Evolutionary conservation across 139 green algal species (phyloP).

Genomic region (Gonium pectorale): DNA sequence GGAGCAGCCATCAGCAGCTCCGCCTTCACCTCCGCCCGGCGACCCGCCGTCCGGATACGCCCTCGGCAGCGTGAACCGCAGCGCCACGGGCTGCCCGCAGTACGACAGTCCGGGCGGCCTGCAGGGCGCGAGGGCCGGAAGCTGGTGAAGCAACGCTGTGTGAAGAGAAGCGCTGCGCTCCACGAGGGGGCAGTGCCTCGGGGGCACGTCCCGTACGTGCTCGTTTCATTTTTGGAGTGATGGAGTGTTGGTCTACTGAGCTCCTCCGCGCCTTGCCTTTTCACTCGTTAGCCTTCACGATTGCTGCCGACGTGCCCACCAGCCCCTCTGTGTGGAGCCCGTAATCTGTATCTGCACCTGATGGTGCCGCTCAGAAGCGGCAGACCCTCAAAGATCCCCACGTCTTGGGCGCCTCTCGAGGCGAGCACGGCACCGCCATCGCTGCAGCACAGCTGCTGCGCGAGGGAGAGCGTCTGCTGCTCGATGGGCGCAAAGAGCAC

Average conservation of each 20-base stretch:
- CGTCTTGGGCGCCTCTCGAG: background rate
- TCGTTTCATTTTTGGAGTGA: no score
- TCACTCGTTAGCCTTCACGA: no score
- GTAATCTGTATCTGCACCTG: background rate
- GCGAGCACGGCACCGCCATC: background rate
- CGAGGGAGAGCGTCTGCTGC: no score
- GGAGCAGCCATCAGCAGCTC: background rate
- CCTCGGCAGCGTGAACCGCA: conserved; percentile 32
- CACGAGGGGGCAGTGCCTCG: no score
- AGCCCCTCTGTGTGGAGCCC: no score
- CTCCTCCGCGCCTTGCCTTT: no score
- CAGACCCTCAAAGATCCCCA: background rate
- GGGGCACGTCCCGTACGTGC: no score
- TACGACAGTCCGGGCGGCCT: conserved; percentile 1
- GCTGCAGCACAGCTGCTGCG: no score
- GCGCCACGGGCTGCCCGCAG: conserved; percentile 1
- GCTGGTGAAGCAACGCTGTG: background rate
- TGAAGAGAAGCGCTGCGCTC: no score
- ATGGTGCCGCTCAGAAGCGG: conserved; percentile 25
- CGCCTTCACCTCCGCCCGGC: background rate
- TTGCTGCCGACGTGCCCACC: no score
- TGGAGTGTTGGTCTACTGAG: no score
- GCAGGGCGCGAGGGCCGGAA: background rate
- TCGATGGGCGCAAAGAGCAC: no score
- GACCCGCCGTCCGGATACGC: background rate